Conservation (phyloP, 371 early-diverging fungal species). For the Apophysomyces elegans region DNA sequence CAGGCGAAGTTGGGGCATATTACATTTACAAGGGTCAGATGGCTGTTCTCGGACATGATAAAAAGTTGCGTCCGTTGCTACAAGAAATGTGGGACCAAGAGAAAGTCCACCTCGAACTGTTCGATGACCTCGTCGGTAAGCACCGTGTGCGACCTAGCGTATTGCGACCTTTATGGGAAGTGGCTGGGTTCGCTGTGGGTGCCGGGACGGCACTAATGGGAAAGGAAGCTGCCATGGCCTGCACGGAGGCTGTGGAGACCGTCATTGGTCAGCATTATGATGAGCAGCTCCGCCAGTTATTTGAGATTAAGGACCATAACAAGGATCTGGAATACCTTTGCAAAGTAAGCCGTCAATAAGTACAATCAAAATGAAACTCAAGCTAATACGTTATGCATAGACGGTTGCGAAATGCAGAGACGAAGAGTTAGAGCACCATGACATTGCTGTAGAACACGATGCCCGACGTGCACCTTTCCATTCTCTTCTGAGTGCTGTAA, state of each 20-base stretch:
- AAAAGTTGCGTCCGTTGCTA: slow-evolving; percentile 71
- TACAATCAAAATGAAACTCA: neutral
- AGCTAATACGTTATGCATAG: slow-evolving; percentile 7
- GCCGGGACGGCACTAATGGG: slow-evolving; percentile 89
- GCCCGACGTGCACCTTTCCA: slow-evolving; percentile 85
- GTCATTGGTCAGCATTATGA: slow-evolving; percentile 97
- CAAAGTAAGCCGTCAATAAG: slow-evolving; percentile 45
- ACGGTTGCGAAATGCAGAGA: slow-evolving; percentile 87
- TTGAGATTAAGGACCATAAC: slow-evolving; percentile 60
- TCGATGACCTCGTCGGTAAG: slow-evolving; percentile 75
- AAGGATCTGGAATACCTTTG: slow-evolving; percentile 64
- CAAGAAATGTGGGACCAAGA: slow-evolving; percentile 98
- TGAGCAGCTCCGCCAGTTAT: slow-evolving; percentile 82
- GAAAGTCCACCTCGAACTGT: slow-evolving; percentile 76
- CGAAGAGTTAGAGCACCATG: slow-evolving; percentile 94
- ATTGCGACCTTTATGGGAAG: slow-evolving; percentile 86
- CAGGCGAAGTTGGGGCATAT: slow-evolving; percentile 96
- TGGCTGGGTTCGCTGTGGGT: slow-evolving; percentile 88
- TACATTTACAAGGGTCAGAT: slow-evolving; percentile 95
- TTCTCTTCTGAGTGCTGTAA: slow-evolving; percentile 67
- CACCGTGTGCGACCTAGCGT: slow-evolving; percentile 88
- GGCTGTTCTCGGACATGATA: slow-evolving; percentile 79
- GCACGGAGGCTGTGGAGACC: slow-evolving; percentile 98
- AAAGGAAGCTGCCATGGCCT: slow-evolving; percentile 96
- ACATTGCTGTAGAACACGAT: slow-evolving; percentile 89